Conservation (phyloP, 23 red algal genomes). For the Gracilaria gracilis region DNA sequence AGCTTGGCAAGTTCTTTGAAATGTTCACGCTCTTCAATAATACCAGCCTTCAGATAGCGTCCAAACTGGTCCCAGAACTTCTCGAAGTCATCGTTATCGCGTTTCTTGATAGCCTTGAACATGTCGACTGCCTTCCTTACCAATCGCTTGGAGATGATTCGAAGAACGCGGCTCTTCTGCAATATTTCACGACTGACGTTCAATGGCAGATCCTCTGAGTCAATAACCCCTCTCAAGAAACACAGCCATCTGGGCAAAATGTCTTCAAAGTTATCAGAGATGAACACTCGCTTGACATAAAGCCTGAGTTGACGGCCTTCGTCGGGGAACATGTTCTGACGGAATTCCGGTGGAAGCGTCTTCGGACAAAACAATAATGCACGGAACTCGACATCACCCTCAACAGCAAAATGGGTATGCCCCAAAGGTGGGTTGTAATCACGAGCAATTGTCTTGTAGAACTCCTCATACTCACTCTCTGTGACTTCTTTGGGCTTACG, state of each 20-base stretch:
- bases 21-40: slow-evolving; percentile 80
- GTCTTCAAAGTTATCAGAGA: slow-evolving; percentile 98
- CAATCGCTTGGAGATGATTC: slow-evolving; percentile 91
- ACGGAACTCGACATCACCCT: slow-evolving; percentile 99
- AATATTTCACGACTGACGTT: slow-evolving; percentile 99
- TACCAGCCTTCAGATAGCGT: slow-evolving; percentile 94
- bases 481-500: slow-evolving; percentile 87
- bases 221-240: slow-evolving; percentile 94
- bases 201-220: slow-evolving; percentile 95
- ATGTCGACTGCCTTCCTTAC: slow-evolving; percentile 93
- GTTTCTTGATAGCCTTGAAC: slow-evolving; percentile 86
- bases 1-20: slow-evolving; percentile 77
- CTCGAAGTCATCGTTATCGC: slow-evolving; percentile 81
- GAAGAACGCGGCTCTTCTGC: slow-evolving; percentile 92
- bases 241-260: slow-evolving; percentile 92
- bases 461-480: slow-evolving; percentile 91
- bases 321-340: slow-evolving; percentile 98
- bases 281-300: slow-evolving; percentile 99
- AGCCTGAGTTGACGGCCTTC: slow-evolving; percentile 73
- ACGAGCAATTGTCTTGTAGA: slow-evolving; percentile 93
- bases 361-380: slow-evolving; percentile 86
- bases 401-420: slow-evolving; percentile 93
- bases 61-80: slow-evolving; percentile 95
- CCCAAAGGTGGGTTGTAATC: slow-evolving; percentile 83
- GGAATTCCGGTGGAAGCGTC: slow-evolving; percentile 86